Base-by-base conservation (phyloP, 2,329 filamentous ascomycete species). In the Fusarium guadeloupense region DNA sequence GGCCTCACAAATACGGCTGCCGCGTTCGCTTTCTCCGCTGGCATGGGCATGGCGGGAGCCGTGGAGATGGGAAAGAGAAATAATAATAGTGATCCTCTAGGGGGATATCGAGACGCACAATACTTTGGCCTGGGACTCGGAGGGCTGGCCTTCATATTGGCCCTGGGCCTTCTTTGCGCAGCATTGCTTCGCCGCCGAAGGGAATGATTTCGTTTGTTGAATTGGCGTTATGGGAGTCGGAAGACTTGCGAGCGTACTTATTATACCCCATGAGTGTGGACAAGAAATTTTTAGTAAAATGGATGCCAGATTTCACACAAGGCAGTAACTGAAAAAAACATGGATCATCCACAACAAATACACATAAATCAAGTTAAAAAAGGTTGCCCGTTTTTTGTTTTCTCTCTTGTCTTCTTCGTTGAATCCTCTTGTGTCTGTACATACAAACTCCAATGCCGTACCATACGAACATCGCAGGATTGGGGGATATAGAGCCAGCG, bases 401-500 rank as follows among this genome's bases (percentile, higher is more conserved):
- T 69, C 47, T 65, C 64, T 56, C 58, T 60, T 63, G 57, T 59
- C 64, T 60, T 64, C 56, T 65, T 54, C 46, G 51, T 64, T 55
- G 53, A 49, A 63, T 64, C 54, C 65, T 68, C 55, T 56, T 59
- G 64, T 64, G 52, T 66, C 60, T 70, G 62, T 68, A 65, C 65
- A 70, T 65, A 67, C 66, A 70, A 67, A 69, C 62, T 67, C 64
- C 59, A 62, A 68, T 68, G 56, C 57, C 49, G 46, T 59, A 61
- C 58, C 47, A 48, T 58, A 53, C 63, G 46, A 49, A 50, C 54
- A 46, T 43, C 19, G 48, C 28, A 54, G 54, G 54, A 62, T 44
- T 47, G 56, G 59, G n/a, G 54, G 57, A 65, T 59, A 62, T 59
- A 68, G 45, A 59, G 50, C 53, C 59, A 63, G 49, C 33, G 37